A percentile compares a stretch with the other conserved stretches of the same genome.
These are phyloP conservation scores for Citrus australasica DNA, from an alignment of 345 rosid species.

Conservation along the genomic window DNA sequence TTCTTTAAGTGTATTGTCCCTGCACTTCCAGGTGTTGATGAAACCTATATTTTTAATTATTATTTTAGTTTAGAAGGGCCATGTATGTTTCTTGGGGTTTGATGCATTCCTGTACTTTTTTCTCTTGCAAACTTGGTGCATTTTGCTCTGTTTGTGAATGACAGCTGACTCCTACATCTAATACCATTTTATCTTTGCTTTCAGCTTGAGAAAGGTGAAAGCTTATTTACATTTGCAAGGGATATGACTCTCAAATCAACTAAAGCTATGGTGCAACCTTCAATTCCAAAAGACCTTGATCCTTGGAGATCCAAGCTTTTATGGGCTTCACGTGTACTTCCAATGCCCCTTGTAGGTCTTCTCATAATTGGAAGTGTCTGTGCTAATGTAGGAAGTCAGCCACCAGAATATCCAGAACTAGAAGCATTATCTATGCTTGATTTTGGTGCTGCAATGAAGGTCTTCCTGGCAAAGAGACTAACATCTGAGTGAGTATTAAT, in stretches of 20 bases:
- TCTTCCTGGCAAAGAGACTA: constrained; percentile 77
- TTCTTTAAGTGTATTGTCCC: neutral
- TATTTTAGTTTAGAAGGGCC: neutral
- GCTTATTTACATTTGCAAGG: constrained; percentile 79
- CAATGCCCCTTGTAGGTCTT: constrained; percentile 98
- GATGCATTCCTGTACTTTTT: neutral
- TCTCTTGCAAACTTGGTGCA: neutral
- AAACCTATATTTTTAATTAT: too few species aligned
- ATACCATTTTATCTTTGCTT: constrained; percentile 14
- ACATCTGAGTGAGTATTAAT: constrained; percentile 73
- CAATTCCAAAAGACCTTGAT: constrained; percentile 61
- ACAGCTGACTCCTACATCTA: constrained; percentile 8
- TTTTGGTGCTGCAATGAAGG: constrained; percentile 86
- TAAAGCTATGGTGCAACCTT: constrained; percentile 68
- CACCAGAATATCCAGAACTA: constrained; percentile 68
- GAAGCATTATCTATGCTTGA: constrained; percentile 86
- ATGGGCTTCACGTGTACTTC: constrained; percentile 91
- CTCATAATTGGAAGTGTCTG: constrained; percentile 73
- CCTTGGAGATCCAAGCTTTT: constrained; percentile 90
- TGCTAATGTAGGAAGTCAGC: constrained; percentile 53
- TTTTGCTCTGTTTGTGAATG: neutral
- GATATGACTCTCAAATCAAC: constrained; percentile 87
- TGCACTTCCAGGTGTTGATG: neutral
- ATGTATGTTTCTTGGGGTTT: neutral
- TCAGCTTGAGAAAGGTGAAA: constrained; percentile 87